Conservation (phyloP, 129 eudicot genomes). For the Artemisia tridentata region DNA sequence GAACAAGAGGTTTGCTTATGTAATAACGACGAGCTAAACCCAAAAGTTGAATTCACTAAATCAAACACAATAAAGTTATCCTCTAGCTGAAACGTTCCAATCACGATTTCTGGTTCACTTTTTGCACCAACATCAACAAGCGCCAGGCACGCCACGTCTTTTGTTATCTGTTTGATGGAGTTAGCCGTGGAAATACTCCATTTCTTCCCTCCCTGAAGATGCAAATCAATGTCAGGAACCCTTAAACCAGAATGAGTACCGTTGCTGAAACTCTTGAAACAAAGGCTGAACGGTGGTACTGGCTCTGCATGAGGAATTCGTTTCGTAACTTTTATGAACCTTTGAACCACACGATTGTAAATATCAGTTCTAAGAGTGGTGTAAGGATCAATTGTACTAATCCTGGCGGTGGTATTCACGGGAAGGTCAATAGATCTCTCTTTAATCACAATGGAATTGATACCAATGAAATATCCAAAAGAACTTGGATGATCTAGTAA, state of each 20-base stretch:
- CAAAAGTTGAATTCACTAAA: neutral
- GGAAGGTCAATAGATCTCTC: neutral
- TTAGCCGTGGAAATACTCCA: conserved; percentile 4
- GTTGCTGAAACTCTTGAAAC: neutral
- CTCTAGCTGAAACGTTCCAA: conserved; percentile 4
- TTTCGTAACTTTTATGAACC: neutral
- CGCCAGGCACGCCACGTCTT: neutral
- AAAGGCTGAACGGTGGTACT: neutral
- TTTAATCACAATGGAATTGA: neutral
- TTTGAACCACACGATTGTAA: neutral
- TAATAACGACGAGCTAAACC: conserved; percentile 1
- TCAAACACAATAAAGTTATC: neutral
- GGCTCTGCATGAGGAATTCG: conserved; percentile 6
- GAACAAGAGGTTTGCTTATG: conserved; percentile 1
- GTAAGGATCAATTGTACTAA: neutral
- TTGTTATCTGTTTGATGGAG: neutral
- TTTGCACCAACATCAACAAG: neutral
- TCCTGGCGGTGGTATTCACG: neutral
- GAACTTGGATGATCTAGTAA: neutral
- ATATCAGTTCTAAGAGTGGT: neutral
- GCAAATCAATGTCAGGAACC: neutral
- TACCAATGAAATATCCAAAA: neutral
- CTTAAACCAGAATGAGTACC: neutral
- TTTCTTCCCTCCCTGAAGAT: neutral
- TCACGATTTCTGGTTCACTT: conserved; percentile 3